Evolutionary conservation across 2,329 filamentous ascomycete species (phyloP).

Genomic region (Tolypocladium ovalisporum): DNA sequence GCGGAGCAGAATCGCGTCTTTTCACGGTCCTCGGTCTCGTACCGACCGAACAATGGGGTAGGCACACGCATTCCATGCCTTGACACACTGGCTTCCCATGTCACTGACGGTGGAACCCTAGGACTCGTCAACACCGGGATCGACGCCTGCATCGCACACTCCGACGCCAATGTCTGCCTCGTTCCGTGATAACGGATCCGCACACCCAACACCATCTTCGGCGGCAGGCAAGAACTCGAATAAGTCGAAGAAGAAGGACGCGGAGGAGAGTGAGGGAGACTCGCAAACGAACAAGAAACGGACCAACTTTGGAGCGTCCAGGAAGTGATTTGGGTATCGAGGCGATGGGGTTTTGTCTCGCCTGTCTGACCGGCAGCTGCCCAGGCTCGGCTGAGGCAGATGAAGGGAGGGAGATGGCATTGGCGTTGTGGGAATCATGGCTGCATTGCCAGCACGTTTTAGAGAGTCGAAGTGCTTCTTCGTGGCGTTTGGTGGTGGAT

Average conservation of each 20-base stretch:
- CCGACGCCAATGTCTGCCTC: constrained; percentile 45
- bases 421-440: neutral
- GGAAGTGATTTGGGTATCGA: constrained; percentile 27
- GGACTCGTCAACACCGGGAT: constrained; percentile 33
- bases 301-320: constrained; percentile 45
- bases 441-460: neutral
- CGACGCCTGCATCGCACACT: constrained; percentile 32
- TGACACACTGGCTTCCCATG: neutral
- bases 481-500: neutral
- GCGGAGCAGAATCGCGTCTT: constrained; percentile 67
- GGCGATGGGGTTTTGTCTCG: neutral
- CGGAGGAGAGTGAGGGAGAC: constrained; percentile 50
- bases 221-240: constrained; percentile 31
- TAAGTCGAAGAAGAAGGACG: constrained; percentile 43
- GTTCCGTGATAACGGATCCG: constrained; percentile 38
- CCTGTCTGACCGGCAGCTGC: neutral
- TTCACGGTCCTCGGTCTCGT: constrained; percentile 52
- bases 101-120: constrained; percentile 7
- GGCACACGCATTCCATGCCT: constrained; percentile 1
- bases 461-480: neutral
- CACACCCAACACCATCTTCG: constrained; percentile 45
- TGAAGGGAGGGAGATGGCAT: neutral
- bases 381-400: neutral
- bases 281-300: constrained; percentile 40
- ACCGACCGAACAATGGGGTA: constrained; percentile 34